Evolutionary conservation across 352 stramenopile species (phyloP).

Genomic region (Peronospora belbahrii): DNA sequence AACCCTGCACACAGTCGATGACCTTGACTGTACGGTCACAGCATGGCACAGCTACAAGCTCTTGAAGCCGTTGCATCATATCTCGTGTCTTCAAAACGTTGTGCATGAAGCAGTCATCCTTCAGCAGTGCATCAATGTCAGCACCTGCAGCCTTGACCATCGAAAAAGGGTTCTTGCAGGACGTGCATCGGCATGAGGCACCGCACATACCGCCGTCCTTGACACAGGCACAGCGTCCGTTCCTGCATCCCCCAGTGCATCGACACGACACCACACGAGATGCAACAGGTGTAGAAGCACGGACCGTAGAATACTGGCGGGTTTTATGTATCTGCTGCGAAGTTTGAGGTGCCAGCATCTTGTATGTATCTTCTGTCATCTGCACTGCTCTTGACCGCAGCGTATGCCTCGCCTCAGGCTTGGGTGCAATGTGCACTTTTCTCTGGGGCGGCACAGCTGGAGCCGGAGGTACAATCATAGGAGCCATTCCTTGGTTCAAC

Average conservation of each 20-base stretch:
- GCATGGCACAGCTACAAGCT: conserved; percentile 57
- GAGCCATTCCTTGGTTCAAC: conserved; percentile 54
- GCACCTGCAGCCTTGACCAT: conserved; percentile 72
- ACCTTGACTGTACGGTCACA: conserved; percentile 53
- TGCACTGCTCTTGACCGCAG: conserved; percentile 2
- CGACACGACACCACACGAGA: conserved; percentile 62
- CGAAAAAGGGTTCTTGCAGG: conserved; percentile 81
- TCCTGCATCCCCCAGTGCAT: conserved; percentile 74
- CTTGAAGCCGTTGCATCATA: conserved; percentile 71
- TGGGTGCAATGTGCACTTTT: conserved; percentile 76
- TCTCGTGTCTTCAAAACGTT: conserved; percentile 81
- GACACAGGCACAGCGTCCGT: conserved; percentile 74
- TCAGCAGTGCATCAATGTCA: conserved; percentile 62
- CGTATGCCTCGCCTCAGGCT: conserved; percentile 42
- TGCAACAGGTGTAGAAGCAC: conserved; percentile 10
- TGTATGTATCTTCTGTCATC: conserved; percentile 9
- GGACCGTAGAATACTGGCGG: conserved; percentile 6
- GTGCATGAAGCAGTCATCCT: conserved; percentile 84
- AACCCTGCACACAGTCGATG: conserved; percentile 70
- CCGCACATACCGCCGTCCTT: conserved; percentile 79
- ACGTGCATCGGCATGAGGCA: conserved; percentile 68
- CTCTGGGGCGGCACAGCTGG: conserved; percentile 30
- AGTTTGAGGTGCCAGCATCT: conserved; percentile 2
- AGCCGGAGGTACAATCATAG: conserved; percentile 18
- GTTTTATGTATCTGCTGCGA: conserved; percentile 5